phyloP scores from a whole-genome alignment of 2,329 filamentous ascomycete species.

The Cladosporium sp. region DNA sequence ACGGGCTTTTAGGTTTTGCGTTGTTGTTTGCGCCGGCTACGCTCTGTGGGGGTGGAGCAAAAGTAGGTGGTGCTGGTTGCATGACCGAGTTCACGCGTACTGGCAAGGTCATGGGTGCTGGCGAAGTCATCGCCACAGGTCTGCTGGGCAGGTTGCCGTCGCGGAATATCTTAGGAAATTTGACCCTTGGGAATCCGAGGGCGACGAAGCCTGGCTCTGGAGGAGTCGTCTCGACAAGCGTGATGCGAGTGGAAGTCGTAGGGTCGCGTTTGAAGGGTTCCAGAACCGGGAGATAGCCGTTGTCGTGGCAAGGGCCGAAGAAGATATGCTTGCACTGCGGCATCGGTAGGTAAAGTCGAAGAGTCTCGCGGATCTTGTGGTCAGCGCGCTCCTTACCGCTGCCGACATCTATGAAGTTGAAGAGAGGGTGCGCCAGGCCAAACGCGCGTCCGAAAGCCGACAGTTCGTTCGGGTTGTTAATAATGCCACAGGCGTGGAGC shows the following conservation, averaged over 20 bases:
- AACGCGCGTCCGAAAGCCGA: constrained; percentile 48
- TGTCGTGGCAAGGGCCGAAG: constrained; percentile 52
- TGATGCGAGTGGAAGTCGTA: constrained; percentile 43
- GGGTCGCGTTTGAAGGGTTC: constrained; percentile 49
- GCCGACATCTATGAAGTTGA: constrained; percentile 52
- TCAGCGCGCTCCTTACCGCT: constrained; percentile 50
- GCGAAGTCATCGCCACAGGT: constrained; percentile 11
- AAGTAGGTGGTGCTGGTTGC: background rate
- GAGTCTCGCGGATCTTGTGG: constrained; percentile 50
- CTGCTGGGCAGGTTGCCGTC: constrained; percentile 43
- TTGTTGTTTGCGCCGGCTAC: constrained; percentile 3
- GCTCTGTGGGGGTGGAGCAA: background rate
- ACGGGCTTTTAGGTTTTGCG: constrained; percentile 19
- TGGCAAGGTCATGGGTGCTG: constrained; percentile 8
- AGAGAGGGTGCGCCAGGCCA: constrained; percentile 47
- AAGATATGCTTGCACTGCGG: constrained; percentile 49
- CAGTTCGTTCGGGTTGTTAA: constrained; percentile 44
- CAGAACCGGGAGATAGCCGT: constrained; percentile 49
- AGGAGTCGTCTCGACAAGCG: constrained; percentile 49
- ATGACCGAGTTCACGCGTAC: constrained; percentile 3
- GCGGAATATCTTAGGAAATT: constrained; percentile 47
- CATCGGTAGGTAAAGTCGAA: constrained; percentile 50
- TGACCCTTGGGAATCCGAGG: constrained; percentile 44
- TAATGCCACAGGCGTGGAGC: constrained; percentile 44
- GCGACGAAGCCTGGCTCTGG: constrained; percentile 45